Conservation (phyloP, 306 rosid species). For the Geum urbanum region DNA sequence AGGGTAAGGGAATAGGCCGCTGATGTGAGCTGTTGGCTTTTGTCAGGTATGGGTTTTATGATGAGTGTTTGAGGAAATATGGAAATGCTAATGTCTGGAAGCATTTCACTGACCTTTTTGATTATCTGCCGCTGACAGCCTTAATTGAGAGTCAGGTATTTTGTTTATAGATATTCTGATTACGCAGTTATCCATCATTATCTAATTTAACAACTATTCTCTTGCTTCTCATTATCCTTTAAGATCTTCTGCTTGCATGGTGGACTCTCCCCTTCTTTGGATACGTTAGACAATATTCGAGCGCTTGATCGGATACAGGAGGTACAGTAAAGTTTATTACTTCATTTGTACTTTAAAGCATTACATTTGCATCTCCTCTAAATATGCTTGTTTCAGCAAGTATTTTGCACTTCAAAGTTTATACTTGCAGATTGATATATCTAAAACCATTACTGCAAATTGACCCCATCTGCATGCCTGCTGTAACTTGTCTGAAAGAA, state of each 20-base stretch:
- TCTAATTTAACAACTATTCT: constrained; percentile 5
- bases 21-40: neutral
- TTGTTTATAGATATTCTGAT: constrained; percentile 16
- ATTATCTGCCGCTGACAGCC: constrained; percentile 93
- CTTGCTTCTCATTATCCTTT: constrained; percentile 2
- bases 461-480: neutral
- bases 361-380: neutral
- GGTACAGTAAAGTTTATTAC: constrained; percentile 41
- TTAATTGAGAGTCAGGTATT: constrained; percentile 97
- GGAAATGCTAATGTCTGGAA: constrained; percentile 99
- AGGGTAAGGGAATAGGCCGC: neutral
- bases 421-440: neutral
- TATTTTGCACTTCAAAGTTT: neutral
- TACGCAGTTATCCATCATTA: neutral
- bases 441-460: neutral
- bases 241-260: constrained; percentile 98
- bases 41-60: constrained; percentile 90
- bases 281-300: constrained; percentile 83
- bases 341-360: neutral
- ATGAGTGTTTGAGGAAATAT: constrained; percentile 95
- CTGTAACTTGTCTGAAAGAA: neutral
- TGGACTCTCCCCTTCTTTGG: constrained; percentile 94
- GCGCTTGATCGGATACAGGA: constrained; percentile 93
- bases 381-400: neutral
- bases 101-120: constrained; percentile 87